Evolutionary conservation across 257 asterid species (phyloP), one percentile per base, ranked within the genome.

Genomic region (Jacaranda mimosifolia): DNA sequence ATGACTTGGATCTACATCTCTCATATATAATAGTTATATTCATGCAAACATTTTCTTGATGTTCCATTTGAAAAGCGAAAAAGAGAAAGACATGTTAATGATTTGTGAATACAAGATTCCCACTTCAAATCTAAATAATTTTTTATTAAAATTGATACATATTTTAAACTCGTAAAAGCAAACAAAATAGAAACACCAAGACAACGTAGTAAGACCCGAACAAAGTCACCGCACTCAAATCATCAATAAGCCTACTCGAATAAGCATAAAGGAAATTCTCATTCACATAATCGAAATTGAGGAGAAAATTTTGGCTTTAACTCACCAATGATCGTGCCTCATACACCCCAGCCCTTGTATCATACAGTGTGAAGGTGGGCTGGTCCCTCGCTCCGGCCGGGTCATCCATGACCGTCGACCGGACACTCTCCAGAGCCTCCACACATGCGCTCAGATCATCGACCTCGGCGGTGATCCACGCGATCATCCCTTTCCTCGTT

Each of bases 391-490:
- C 45, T 40, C 45, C 45, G 4, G 52, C 52, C 13, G 52, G 1
- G 3, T 46, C 52, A 11, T 11, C 73, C 9, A 43, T 9, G 6
- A 46, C 76, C 62, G 57, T 40, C 75, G 72, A 51, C 14, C 32
- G 66, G 10, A 39, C 63, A 45, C 15, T 74, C 59, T 21, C 51
- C 63, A 73, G 42, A 40, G 56, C 69, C 17, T 55, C 19, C 45
- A 2, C 42, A 7, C 84, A 85, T 65, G 76, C 70, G 32, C 67
- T 57, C 76, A 85, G 64, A 73, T 82, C 86, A 26, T 17, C 80
- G 51, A 48, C 66, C 69, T 79, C 86, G 35, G 10, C 49, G 59
- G 5, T n/a, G 19, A 79, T 73, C 84, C 65, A 77, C 78, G 52
- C 75, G 32, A 11, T 63, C 76, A 76, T 49, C 0, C 65, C 59